These are phyloP conservation scores for Calonectria henricotiae DNA, from an alignment of 2,329 filamentous ascomycete genomes.

Conservation along the genomic window DNA sequence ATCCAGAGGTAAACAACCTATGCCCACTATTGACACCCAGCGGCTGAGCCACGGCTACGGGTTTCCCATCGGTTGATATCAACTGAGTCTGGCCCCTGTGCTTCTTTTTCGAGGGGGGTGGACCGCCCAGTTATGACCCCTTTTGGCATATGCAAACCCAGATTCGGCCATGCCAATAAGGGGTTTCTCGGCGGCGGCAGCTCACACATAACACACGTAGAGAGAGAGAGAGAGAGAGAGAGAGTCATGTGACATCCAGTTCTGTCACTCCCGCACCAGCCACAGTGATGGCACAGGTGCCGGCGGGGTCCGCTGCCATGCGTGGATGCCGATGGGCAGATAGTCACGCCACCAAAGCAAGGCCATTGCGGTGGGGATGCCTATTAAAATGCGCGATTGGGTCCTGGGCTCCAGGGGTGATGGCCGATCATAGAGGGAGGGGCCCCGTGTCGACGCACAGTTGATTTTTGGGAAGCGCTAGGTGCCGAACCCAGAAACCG, in stretches of 20 bases:
- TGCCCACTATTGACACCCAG: background rate
- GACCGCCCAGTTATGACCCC: background rate
- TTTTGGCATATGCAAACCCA: too few species aligned
- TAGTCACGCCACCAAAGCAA: conserved; percentile 49
- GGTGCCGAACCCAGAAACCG: conserved; percentile 22
- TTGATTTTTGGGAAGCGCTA: conserved; percentile 1
- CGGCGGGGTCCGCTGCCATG: conserved; percentile 46
- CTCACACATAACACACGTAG: background rate
- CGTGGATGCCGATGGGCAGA: conserved; percentile 44
- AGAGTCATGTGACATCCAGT: conserved; percentile 5
- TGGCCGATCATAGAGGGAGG: conserved; percentile 20
- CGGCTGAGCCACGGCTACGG: background rate
- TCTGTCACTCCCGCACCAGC: conserved; percentile 38
- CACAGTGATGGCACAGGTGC: conserved; percentile 32
- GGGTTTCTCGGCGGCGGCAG: background rate
- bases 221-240: too few species aligned
- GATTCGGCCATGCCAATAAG: background rate
- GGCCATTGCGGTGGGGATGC: conserved; percentile 23
- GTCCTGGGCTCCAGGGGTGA: conserved; percentile 4
- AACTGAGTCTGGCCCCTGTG: background rate
- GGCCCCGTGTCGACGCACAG: conserved; percentile 10
- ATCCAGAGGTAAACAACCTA: background rate
- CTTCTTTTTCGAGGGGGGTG: background rate
- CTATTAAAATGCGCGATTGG: conserved; percentile 15
- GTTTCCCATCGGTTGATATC: background rate